These are phyloP conservation scores for Aspergillus sojae DNA, from an alignment of 2,329 filamentous ascomycete genomes.

Conservation along the genomic window DNA sequence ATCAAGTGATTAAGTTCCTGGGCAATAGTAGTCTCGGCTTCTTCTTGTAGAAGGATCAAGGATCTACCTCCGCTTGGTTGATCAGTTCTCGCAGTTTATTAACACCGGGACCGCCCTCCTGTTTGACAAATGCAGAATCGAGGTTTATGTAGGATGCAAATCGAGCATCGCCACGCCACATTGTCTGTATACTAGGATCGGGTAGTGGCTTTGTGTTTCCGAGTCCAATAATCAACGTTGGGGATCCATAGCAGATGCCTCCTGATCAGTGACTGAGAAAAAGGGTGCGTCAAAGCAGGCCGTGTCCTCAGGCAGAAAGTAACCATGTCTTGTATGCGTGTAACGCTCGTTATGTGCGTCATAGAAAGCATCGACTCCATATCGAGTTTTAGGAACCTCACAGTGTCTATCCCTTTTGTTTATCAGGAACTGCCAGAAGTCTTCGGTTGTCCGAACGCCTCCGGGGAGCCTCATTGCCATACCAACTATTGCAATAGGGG, in stretches of 20 bases:
- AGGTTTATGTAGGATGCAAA: neutral
- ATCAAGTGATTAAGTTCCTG: neutral
- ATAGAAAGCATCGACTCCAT: neutral
- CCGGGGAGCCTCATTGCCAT: neutral
- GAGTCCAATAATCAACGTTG: neutral
- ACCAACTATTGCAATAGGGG: neutral
- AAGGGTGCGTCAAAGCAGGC: neutral
- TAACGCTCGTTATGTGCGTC: neutral
- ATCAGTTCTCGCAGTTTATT: neutral
- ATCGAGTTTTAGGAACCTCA: neutral
- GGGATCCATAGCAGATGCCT: neutral
- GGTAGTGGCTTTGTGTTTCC: neutral
- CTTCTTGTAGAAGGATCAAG: neutral
- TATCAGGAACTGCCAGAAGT: neutral
- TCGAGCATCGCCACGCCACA: neutral
- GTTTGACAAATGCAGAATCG: neutral
- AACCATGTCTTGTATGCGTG: neutral
- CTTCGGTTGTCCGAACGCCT: neutral
- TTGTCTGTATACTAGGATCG: neutral
- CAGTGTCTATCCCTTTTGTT: neutral
- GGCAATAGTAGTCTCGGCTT: neutral
- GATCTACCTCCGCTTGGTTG: neutral
- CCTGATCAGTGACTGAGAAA: neutral
- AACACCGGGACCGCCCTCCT: too few species aligned
- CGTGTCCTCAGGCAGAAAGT: neutral